phyloP scores from a whole-genome alignment of 768 basidiomycete species.

The Solioccasus polychromus region DNA sequence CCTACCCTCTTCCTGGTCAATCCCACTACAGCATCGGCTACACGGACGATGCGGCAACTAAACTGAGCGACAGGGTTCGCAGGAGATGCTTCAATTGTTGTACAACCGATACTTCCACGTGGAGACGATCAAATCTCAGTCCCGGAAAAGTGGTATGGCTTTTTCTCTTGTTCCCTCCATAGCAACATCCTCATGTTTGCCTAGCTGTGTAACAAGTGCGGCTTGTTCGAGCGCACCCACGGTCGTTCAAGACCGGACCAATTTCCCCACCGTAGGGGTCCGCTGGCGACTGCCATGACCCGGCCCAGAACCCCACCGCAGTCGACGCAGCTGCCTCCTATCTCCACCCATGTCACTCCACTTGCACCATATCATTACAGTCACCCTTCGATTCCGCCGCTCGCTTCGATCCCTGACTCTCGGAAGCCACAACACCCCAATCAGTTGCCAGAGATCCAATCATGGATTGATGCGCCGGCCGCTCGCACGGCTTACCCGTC shows the following conservation, averaged over 20 bases:
- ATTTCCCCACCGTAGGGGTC: slow-evolving; percentile 77
- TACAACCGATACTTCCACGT: slow-evolving; percentile 81
- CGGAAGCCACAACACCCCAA: slow-evolving; percentile 33
- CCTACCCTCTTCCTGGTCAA: slow-evolving; percentile 39
- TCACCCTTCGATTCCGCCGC: slow-evolving; percentile 52
- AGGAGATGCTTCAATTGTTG: slow-evolving; percentile 82
- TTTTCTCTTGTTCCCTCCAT: neutral
- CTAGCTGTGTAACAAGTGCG: slow-evolving; percentile 63
- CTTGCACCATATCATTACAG: slow-evolving; percentile 49
- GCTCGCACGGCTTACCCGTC: slow-evolving; percentile 27
- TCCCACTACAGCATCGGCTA: slow-evolving; percentile 41
- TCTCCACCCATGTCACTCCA: slow-evolving; percentile 37
- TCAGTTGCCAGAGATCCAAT: slow-evolving; percentile 46
- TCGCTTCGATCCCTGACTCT: slow-evolving; percentile 36
- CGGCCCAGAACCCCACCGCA: slow-evolving; percentile 53
- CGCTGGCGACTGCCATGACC: slow-evolving; percentile 49
- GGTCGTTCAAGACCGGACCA: slow-evolving; percentile 76
- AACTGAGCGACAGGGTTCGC: slow-evolving; percentile 73
- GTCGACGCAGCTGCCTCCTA: slow-evolving; percentile 42
- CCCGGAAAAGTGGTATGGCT: slow-evolving; percentile 71
- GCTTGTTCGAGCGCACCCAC: slow-evolving; percentile 78
- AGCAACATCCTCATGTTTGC: slow-evolving; percentile 3
- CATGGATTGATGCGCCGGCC: slow-evolving; percentile 41
- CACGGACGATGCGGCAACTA: slow-evolving; percentile 80
- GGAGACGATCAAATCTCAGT: slow-evolving; percentile 72